A percentile compares a stretch with the other conserved stretches of the same genome.
These are phyloP conservation scores for Penicillium macrosclerotiorum DNA, from an alignment of 495 filamentous ascomycete genomes.

Conservation along the genomic window DNA sequence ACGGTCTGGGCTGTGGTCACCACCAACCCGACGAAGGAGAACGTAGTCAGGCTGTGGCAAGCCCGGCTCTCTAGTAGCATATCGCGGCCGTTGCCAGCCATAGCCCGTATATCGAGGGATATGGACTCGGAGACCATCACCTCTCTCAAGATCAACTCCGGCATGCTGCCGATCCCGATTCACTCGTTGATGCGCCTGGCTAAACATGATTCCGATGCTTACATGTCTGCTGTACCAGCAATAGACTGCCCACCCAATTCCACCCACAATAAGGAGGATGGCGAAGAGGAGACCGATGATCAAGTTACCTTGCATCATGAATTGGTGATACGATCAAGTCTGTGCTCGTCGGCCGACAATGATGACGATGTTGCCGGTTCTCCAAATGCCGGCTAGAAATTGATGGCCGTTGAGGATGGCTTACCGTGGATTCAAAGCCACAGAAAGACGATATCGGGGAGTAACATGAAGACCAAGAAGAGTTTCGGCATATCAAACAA, in stretches of 20 bases:
- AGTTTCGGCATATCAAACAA: no score
- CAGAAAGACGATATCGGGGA: no score
- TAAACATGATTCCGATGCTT: background rate
- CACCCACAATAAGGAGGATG: conserved; percentile 1
- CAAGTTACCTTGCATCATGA: conserved; percentile 11
- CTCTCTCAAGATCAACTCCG: background rate
- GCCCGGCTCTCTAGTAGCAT: no score
- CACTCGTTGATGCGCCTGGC: background rate
- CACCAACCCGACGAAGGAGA: background rate
- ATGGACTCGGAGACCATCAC: background rate
- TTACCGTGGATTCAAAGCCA: no score
- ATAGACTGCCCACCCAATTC: conserved; percentile 2
- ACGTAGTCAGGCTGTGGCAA: background rate
- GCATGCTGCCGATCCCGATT: background rate
- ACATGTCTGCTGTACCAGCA: conserved; percentile 8
- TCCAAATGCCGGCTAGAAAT: no score
- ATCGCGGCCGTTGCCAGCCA: background rate
- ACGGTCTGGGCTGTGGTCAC: no score
- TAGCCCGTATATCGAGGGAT: background rate
- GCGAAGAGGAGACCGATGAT: conserved; percentile 7
- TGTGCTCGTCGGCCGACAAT: no score
- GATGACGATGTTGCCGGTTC: no score
- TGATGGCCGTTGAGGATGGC: no score
- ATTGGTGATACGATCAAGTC: background rate
- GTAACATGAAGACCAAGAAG: no score